These are phyloP conservation scores for Mucor irregularis DNA, from an alignment of 371 early-diverging fungal genomes.

Conservation along the genomic window DNA sequence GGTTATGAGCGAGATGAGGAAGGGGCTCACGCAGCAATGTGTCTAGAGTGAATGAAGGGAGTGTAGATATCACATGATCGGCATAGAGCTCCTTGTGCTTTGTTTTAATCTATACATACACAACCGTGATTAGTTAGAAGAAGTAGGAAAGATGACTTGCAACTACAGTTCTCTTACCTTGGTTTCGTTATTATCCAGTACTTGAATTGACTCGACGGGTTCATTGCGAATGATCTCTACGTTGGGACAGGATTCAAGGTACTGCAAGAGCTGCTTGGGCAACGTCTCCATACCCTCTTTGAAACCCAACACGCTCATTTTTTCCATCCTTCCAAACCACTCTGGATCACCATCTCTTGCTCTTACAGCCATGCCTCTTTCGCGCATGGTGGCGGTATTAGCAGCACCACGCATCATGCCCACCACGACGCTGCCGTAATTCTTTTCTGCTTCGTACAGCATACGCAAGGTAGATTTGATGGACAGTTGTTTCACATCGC, in stretches of 20 bases:
- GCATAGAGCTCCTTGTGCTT: not conserved
- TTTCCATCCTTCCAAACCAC: constrained; percentile 60
- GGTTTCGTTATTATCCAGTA: constrained; percentile 26
- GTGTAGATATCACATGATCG: constrained; percentile 61
- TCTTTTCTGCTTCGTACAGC: constrained; percentile 67
- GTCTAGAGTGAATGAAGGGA: constrained; percentile 58
- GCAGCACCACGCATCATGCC: constrained; percentile 40
- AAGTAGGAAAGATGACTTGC: too few species aligned
- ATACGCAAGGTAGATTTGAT: constrained; percentile 71
- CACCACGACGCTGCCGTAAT: constrained; percentile 63
- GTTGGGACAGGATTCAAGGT: constrained; percentile 47
- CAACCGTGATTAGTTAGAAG: too few species aligned
- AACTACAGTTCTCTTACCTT: constrained; percentile 39
- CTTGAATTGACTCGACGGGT: constrained; percentile 38
- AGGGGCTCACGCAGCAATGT: constrained; percentile 26
- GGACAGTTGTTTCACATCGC: constrained; percentile 76
- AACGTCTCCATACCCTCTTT: constrained; percentile 77
- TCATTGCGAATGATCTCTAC: constrained; percentile 55
- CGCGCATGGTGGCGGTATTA: constrained; percentile 32
- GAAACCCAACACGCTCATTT: constrained; percentile 80
- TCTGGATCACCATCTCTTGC: constrained; percentile 48
- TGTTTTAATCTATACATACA: constrained; percentile 17
- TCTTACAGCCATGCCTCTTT: constrained; percentile 43
- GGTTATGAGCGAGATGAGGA: constrained; percentile 59
- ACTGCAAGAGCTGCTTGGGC: constrained; percentile 52